Percentiles rank a stretch among this genome's conserved stretches.
phyloP scores from a whole-genome alignment of 805 yeast species.

The Hanseniaspora thailandica region DNA sequence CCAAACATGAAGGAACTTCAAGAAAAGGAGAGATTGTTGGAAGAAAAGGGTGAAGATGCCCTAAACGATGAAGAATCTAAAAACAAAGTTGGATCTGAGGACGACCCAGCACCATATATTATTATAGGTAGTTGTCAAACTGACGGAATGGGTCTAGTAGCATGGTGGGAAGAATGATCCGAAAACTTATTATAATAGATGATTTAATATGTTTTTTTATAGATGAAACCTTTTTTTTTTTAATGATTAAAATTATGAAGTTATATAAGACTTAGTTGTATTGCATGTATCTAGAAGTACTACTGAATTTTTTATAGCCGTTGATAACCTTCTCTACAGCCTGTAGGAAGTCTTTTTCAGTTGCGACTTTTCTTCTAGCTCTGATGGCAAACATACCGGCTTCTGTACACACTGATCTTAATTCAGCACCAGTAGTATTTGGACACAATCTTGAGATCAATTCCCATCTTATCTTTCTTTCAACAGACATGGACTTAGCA shows the following conservation, averaged over 20 bases:
- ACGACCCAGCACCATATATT: constrained; percentile 66
- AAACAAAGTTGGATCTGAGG: constrained; percentile 20
- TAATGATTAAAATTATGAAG: too few species aligned
- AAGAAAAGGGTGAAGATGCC: constrained; percentile 20
- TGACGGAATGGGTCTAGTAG: constrained; percentile 91
- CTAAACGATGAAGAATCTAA: constrained; percentile 21
- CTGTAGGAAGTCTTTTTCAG: constrained; percentile 92
- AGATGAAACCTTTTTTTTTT: neutral
- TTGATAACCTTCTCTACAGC: constrained; percentile 98
- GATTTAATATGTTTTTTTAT: too few species aligned
- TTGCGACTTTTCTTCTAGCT: constrained; percentile 95
- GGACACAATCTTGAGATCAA: constrained; percentile 94
- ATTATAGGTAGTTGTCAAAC: constrained; percentile 82
- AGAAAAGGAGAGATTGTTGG: constrained; percentile 25
- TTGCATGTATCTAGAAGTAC: constrained; percentile 97
- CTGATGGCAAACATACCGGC: constrained; percentile 99
- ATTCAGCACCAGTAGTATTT: constrained; percentile 96
- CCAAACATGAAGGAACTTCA: constrained; percentile 52
- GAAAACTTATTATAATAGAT: neutral
- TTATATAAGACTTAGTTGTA: constrained; percentile 47
- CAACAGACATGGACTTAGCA: constrained; percentile 94
- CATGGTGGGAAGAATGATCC: constrained; percentile 72
- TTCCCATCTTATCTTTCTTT: constrained; percentile 97
- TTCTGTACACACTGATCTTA: constrained; percentile 96
- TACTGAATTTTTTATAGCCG: constrained; percentile 95